Conservation (phyloP, 805 yeast species). For the Candida pseudofarinosa region DNA sequence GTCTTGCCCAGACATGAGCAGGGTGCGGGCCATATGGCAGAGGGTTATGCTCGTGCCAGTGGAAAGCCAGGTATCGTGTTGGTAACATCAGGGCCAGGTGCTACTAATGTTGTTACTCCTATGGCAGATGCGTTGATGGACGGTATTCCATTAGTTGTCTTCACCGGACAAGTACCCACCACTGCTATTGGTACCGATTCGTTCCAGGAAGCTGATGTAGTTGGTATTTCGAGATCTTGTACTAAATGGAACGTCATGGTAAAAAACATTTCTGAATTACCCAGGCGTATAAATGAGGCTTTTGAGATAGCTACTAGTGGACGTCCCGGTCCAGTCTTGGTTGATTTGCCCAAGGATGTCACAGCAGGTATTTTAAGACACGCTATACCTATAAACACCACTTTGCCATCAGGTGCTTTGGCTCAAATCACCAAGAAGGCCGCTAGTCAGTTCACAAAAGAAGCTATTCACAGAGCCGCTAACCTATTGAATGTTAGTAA, state of each 20-base stretch:
- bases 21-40: conserved; percentile 99
- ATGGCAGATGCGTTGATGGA: conserved; percentile 97
- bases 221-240: conserved; percentile 95
- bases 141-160: conserved; percentile 95
- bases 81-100: conserved; percentile 99
- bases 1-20: conserved; percentile 96
- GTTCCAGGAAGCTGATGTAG: conserved; percentile 97
- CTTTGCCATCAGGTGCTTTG: conserved; percentile 72
- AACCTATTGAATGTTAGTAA: conserved; percentile 75
- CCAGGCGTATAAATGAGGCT: conserved; percentile 94
- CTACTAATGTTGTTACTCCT: conserved; percentile 97
- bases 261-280: conserved; percentile 87
- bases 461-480: conserved; percentile 75
- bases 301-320: conserved; percentile 95
- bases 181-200: conserved; percentile 96
- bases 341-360: conserved; percentile 96
- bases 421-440: conserved; percentile 65
- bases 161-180: conserved; percentile 97
- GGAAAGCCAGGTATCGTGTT: conserved; percentile 98
- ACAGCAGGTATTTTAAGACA: conserved; percentile 85
- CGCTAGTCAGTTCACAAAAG: conserved; percentile 68
- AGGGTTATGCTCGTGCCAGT: conserved; percentile 92
- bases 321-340: conserved; percentile 97
- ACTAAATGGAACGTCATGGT: conserved; percentile 99
- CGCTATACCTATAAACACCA: conserved; percentile 77